Evolutionary conservation across 2,329 filamentous ascomycete species (phyloP), one percentile per base, ranked within the genome.

Genomic region (Pestalotiopsis sp.): DNA sequence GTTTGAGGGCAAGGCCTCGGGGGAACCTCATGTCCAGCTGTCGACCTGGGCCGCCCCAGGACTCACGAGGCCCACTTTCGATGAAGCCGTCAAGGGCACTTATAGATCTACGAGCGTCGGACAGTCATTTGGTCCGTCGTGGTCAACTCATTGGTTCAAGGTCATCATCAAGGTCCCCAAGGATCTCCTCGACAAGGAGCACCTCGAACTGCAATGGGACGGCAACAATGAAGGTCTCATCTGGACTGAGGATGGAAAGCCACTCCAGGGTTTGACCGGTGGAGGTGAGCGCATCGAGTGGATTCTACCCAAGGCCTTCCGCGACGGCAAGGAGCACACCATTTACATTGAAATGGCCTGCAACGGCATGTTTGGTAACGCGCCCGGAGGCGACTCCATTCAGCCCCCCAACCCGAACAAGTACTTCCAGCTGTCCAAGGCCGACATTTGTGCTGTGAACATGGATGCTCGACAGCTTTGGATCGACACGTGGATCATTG

Each of bases 341-440:
- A 93, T 99, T 75, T 99, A 98, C 80, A 91, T 99, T 72, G 96
- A 99, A 83, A 97, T 98, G 93, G 96, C 96, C 23, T 98, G 96
- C 82, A 99, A 99, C 80, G 91, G 92, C 80, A 98, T 98, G 95
- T 98, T 98, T 82, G 96, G 96, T 74, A 97, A 97, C 79, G 92
- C 94, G 0, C 87, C 92, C 0, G 92, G 92, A 23, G 94, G 93
- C 31, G 93, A 97, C 79, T 90, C 87, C 39, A 98, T 98, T 73
- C 93, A 97, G 78, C 94, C 96, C 14, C 96, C 96, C 0, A 86
- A 92, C 69, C 92, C 93, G n/a, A 90, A 98, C 83, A 92, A 87
- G 75, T 93, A 92, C 78, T 99, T 92, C 79, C 87, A 86, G 68
- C 86, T 99, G 67, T 82, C 84, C 71, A 91, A 90, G 72, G 95